These are phyloP conservation scores for Eucalyptus victrix DNA, from an alignment of 345 rosid species.

Conservation along the genomic window DNA sequence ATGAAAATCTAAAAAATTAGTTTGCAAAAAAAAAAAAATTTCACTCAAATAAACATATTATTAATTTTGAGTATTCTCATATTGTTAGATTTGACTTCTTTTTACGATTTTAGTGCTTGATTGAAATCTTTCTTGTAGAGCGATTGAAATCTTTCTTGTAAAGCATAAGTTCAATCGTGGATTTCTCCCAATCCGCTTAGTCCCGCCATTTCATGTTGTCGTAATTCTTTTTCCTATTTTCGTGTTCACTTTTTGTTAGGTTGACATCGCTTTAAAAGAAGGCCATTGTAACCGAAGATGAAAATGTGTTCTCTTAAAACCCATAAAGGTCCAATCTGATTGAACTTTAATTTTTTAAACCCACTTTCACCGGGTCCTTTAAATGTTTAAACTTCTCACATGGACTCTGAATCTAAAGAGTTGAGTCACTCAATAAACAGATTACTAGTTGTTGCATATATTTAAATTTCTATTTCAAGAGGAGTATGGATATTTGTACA, in stretches of 20 bases:
- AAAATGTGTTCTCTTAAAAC: no score
- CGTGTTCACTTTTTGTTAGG: neutral
- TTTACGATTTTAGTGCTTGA: neutral
- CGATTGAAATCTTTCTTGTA: no score
- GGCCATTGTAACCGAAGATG: neutral
- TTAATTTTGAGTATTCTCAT: neutral
- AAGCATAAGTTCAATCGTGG: neutral
- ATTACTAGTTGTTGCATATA: neutral
- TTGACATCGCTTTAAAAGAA: neutral
- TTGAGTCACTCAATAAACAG: neutral
- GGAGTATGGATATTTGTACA: neutral
- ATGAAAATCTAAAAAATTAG: neutral
- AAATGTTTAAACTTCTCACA: neutral
- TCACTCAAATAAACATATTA: neutral
- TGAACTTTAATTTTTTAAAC: neutral
- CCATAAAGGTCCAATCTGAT: neutral
- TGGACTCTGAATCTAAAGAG: neutral
- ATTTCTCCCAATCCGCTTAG: neutral
- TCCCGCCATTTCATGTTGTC: neutral
- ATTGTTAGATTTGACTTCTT: neutral
- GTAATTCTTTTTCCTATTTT: neutral
- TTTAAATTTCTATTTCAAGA: neutral
- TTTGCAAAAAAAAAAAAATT: no score
- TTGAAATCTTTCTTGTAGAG: neutral
- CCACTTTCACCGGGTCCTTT: neutral